These are phyloP conservation scores for Ophiostoma perfectum DNA, from an alignment of 2,329 filamentous ascomycete genomes.

Conservation along the genomic window DNA sequence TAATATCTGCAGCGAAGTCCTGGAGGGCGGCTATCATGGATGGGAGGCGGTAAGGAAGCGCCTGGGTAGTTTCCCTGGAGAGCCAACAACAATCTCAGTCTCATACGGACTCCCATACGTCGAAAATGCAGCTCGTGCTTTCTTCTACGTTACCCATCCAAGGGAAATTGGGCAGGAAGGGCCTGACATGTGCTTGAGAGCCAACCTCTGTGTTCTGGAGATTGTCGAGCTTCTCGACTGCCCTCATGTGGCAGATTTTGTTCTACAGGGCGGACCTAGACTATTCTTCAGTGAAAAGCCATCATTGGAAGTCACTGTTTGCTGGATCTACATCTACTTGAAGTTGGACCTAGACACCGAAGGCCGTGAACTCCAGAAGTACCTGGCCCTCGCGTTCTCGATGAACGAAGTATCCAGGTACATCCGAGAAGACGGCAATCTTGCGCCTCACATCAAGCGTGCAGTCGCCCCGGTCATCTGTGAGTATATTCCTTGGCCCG, in stretches of 20 bases:
- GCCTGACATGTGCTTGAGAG: not conserved
- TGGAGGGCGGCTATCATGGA: not conserved
- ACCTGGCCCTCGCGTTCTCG: not conserved
- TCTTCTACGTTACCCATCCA: not conserved
- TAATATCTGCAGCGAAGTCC: not conserved
- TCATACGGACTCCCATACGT: not conserved
- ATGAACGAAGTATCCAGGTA: not conserved
- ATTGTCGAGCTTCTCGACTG: not conserved
- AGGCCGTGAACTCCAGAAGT: not conserved
- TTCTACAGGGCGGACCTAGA: not conserved
- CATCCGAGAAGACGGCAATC: not conserved
- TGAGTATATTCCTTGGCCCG: not conserved
- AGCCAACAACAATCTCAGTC: not conserved
- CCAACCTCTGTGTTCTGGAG: not conserved
- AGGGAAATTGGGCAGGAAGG: not conserved
- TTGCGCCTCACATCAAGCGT: not conserved
- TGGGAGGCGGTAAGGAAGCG: not conserved
- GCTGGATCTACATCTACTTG: constrained; percentile 2
- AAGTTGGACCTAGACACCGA: not conserved
- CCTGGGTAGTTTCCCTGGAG: not conserved
- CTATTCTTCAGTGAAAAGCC: not conserved
- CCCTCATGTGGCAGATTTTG: not conserved
- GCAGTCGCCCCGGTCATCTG: not conserved
- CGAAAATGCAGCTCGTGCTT: not conserved
- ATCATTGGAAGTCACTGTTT: not conserved